Base-by-base conservation (phyloP, 2,329 filamentous ascomycete genomes). In the Pseudogymnoascus sp. region DNA sequence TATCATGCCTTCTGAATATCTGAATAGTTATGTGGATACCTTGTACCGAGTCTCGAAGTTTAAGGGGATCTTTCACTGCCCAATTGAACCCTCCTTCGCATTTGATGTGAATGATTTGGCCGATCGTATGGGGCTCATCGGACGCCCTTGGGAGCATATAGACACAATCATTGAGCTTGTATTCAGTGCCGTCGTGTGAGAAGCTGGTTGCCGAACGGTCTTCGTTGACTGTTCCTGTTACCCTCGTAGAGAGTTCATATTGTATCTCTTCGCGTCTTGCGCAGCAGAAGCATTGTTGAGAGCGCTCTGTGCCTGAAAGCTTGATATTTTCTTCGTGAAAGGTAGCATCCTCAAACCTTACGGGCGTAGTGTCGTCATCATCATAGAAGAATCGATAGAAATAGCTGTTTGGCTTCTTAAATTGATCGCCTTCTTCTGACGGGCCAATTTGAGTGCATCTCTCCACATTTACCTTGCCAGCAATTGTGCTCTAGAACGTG, bases 401-500 rank as follows among this genome's bases (percentile, higher is more conserved):
- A 21, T 66, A 68, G 0, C 62, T 10, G 61, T 64, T 59, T 38
- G 62, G 61, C 31, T 65, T 59, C 23, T 35, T 40, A 7, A 53
- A 11, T 1, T 38, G 23, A 3, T 33, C 17, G 11, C 10, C 47
- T 15, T 10, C 64, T 61, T 11, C 33, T 13, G 33, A 47, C 60
- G 17, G 35, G 8, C 59, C 59, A 42, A 19, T 42, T 38, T 38
- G 19, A 26, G 35, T 61, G 35, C 33, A 40, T 19, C 38, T 61
- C 35, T 65, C 44, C 11, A 70, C 68, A 10, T 47, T 35, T 11
- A 70, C 66, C 11, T 68, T 69, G 2, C 28, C 59, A 21, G 33
- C 17, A 36, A 70, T 64, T 9, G 60, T 57, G 1, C 26, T 23
- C 4, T 66, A 7, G 0, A 26, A 47, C 2, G 60, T 50, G 10